A percentile compares a stretch with the other conserved stretches of the same genome.
Conservation (phyloP, 139 green algal genomes). For the Chlorella sp. region DNA sequence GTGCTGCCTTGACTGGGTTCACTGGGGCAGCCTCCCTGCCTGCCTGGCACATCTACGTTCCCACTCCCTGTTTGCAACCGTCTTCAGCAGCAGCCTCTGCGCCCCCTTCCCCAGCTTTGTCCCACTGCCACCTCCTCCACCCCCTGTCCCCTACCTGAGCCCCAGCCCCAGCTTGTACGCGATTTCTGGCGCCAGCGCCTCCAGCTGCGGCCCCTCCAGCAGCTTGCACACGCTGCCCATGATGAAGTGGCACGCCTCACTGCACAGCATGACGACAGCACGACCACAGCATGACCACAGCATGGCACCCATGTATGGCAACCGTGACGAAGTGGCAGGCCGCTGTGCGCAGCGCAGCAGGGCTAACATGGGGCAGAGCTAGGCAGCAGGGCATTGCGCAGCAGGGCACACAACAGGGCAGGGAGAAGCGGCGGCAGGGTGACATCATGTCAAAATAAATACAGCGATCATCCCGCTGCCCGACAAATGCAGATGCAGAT, state of each 20-base stretch:
- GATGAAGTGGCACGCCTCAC: conserved; percentile 57
- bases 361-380: not conserved
- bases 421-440: not conserved
- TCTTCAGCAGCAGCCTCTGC: too few relatives aligned
- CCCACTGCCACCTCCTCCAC: too few relatives aligned
- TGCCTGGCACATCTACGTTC: not conserved
- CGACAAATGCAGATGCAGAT: too few relatives aligned
- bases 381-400: too few relatives aligned
- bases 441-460: too few relatives aligned
- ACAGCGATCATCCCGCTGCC: too few relatives aligned
- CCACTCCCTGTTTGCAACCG: too few relatives aligned
- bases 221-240: conserved; percentile 65
- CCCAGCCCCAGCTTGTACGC: conserved; percentile 41
- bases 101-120: too few relatives aligned
- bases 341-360: not conserved
- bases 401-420: not conserved
- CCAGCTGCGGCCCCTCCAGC: conserved; percentile 41
- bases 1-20: too few relatives aligned
- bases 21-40: not conserved
- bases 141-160: conserved; percentile 14
- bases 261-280: not conserved
- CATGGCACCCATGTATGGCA: too few relatives aligned
- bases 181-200: conserved; percentile 25
- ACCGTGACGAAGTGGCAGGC: not conserved
- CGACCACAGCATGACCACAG: too few relatives aligned